These are phyloP conservation scores for Fusarium fujikuroi DNA, from an alignment of 2,329 filamentous ascomycete species.

Conservation along the genomic window DNA sequence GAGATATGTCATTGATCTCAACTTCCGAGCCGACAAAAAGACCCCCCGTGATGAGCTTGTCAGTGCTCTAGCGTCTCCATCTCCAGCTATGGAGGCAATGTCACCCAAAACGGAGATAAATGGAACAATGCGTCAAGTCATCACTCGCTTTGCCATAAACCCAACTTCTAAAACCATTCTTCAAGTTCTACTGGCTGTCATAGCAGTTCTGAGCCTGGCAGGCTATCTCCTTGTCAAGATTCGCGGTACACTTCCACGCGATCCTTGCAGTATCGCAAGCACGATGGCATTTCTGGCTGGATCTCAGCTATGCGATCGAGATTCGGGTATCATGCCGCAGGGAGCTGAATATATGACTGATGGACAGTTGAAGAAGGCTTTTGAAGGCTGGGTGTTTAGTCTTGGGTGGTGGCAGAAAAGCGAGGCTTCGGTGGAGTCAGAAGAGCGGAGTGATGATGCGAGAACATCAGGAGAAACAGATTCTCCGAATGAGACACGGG, in stretches of 20 bases:
- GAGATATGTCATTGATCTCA: background rate
- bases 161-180: background rate
- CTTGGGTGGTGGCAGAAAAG: background rate
- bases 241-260: background rate
- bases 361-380: background rate
- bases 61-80: background rate
- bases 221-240: background rate
- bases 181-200: background rate
- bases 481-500: fast-evolving
- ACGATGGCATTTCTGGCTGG: background rate
- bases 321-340: fast-evolving
- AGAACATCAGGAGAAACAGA: background rate
- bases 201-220: fast-evolving
- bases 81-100: background rate
- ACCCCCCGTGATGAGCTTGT: background rate
- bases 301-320: background rate
- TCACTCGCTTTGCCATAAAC: background rate
- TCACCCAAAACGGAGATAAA: background rate
- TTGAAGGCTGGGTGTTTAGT: background rate
- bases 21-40: background rate
- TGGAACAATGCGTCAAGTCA: background rate
- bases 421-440: background rate
- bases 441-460: background rate
- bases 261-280: background rate
- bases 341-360: background rate